phyloP scores from a whole-genome alignment of 345 rosid genomes.

The Clausena lansium region DNA sequence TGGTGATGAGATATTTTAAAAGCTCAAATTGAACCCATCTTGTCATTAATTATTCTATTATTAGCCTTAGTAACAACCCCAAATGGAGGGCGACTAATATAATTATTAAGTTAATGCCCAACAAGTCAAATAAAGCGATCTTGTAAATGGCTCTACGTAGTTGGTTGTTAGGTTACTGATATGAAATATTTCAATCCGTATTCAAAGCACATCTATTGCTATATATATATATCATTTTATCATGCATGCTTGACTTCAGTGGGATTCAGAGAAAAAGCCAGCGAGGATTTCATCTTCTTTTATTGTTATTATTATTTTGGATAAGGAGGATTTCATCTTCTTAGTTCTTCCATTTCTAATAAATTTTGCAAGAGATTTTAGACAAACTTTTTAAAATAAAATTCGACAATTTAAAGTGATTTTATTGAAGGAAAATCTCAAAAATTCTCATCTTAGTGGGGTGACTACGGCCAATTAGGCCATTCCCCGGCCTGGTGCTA shows the following conservation, averaged over 20 bases:
- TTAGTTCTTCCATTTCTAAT: not conserved
- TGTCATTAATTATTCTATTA: not conserved
- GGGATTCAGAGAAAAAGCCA: not conserved
- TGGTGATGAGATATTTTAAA: not conserved
- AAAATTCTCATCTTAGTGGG: too few relatives aligned
- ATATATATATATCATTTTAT: too few relatives aligned
- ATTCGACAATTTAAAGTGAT: too few relatives aligned
- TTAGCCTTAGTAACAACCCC: not conserved
- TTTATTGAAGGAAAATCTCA: too few relatives aligned
- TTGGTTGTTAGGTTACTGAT: slow-evolving; percentile 13
- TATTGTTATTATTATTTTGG: too few relatives aligned
- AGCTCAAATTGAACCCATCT: not conserved
- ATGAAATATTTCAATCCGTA: not conserved
- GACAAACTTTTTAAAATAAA: fast-evolving
- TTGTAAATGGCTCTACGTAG: slow-evolving; percentile 2
- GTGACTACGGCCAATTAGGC: too few relatives aligned
- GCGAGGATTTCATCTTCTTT: not conserved
- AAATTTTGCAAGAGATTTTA: not conserved
- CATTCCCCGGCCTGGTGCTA: too few relatives aligned
- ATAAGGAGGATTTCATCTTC: too few relatives aligned
- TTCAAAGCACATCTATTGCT: not conserved
- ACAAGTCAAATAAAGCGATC: not conserved
- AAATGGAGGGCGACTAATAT: not conserved
- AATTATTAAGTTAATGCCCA: not conserved
- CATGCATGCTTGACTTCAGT: not conserved